Evolutionary conservation across 1,139 yeast species (phyloP), one percentile per base, ranked within the genome.

Genomic region (Suhomyces choctaworum): DNA sequence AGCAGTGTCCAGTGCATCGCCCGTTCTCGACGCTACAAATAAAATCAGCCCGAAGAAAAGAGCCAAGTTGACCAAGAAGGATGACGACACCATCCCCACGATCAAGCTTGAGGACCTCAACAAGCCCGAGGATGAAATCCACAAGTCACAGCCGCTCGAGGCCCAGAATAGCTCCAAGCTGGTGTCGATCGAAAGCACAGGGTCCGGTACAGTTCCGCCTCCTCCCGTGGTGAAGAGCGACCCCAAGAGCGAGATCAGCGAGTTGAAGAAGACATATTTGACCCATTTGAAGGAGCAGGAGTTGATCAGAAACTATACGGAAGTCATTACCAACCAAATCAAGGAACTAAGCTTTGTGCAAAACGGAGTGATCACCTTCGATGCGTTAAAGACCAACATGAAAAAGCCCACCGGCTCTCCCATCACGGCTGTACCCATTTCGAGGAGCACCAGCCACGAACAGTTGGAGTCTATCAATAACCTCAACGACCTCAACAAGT

Each of bases 291-390:
- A 68, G 43, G 76, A 70, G 42, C 76, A 70, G 47, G 74, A 69
- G 40, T 50, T 70, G 20, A 68, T 70, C 7, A 52, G 67, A 27
- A 70, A 69, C 42, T 70, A 70, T 40, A 67, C 70, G 29, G 76
- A 70, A 19, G 66, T 68, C 6, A 60, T 70, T 19, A 60, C 64
- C 34, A 67, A 66, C 41, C 76, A 70, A 45, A 70, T 70, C 42
- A 67, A 70, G 44, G 76, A 70, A 46, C 55, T 70, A 23, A 60
- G 60, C 29, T 70, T 70, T 48, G 73, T 70, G 4, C 73, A 69
- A 44, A 70, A 64, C 45, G 76, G 76, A 5, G 73, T 68, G 25
- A 69, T 70, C 34, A 65, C 75, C 1, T 59, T 66, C 39, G 75
- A 70, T 49, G 73, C 75, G 2, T 54, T 70, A 31, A 63, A 42